Conservation (phyloP, 2,329 filamentous ascomycete genomes). For the Penicillium italicum region DNA sequence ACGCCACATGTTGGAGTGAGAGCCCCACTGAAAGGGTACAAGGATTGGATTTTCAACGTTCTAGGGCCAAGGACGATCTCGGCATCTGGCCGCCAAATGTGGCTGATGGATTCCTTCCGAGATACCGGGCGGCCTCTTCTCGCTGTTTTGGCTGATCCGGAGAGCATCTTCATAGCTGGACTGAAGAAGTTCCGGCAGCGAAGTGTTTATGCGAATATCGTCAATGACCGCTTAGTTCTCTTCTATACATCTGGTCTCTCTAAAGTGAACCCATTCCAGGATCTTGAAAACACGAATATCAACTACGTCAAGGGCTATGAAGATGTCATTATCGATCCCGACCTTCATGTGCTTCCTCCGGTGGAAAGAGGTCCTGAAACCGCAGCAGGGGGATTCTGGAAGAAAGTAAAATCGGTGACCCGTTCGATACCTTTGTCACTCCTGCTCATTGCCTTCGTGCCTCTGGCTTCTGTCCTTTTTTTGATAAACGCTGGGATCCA, state of each 20-base stretch:
- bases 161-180: conserved; percentile 80
- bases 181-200: conserved; percentile 71
- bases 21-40: conserved; percentile 63
- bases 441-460: conserved; percentile 66
- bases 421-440: conserved; percentile 61
- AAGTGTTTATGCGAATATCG: conserved; percentile 78
- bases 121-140: conserved; percentile 78
- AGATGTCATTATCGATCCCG: conserved; percentile 66
- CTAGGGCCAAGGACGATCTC: conserved; percentile 77
- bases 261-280: conserved; percentile 70
- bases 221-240: conserved; percentile 77
- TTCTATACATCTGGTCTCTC: conserved; percentile 81
- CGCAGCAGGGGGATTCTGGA: conserved; percentile 34
- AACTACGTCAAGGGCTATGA: conserved; percentile 73
- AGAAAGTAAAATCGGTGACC: conserved; percentile 39
- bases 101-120: conserved; percentile 80
- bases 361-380: conserved; percentile 17
- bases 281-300: conserved; percentile 64
- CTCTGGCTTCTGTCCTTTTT: conserved; percentile 67
- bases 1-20: conserved; percentile 77
- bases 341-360: conserved; percentile 31
- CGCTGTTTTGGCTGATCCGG: conserved; percentile 73
- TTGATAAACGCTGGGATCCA: conserved; percentile 74
- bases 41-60: conserved; percentile 73
- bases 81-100: conserved; percentile 80